Conservation (phyloP, 257 asterid genomes). For the Echites panduratus region DNA sequence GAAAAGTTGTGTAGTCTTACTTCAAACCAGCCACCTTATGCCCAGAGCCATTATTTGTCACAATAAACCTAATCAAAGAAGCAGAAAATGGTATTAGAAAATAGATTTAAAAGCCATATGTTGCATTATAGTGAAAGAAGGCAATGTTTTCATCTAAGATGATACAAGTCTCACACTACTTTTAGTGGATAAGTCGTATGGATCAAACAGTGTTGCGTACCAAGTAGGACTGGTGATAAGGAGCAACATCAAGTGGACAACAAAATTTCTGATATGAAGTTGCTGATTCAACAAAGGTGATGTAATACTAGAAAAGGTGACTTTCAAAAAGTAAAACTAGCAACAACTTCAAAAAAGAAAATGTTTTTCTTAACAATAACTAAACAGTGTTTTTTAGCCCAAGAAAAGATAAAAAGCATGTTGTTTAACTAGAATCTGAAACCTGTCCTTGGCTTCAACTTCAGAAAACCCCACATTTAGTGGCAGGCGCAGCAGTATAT, state of each 20-base stretch:
- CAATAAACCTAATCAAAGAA: constrained; percentile 58
- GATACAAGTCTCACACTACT: background rate
- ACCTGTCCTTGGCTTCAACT: background rate
- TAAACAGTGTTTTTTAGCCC: background rate
- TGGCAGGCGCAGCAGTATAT: too few relatives aligned
- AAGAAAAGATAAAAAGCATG: too few relatives aligned
- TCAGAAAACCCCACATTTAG: too few relatives aligned
- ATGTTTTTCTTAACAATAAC: background rate
- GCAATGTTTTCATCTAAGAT: background rate
- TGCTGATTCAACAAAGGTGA: background rate
- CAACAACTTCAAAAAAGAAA: background rate
- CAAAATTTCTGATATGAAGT: background rate
- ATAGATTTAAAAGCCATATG: background rate
- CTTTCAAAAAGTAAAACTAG: background rate
- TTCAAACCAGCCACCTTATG: constrained; percentile 68
- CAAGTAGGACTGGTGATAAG: background rate
- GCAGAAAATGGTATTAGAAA: constrained; percentile 5
- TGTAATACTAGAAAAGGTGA: too few relatives aligned
- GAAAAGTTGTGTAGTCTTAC: constrained; percentile 28
- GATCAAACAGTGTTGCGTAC: background rate
- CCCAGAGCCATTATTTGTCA: constrained; percentile 87
- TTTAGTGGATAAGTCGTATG: background rate
- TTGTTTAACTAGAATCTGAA: background rate
- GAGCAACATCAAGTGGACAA: background rate
- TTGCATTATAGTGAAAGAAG: background rate